Conservation (phyloP, 2,329 filamentous ascomycete genomes). For the Aspergillus ochraceoroseus region DNA sequence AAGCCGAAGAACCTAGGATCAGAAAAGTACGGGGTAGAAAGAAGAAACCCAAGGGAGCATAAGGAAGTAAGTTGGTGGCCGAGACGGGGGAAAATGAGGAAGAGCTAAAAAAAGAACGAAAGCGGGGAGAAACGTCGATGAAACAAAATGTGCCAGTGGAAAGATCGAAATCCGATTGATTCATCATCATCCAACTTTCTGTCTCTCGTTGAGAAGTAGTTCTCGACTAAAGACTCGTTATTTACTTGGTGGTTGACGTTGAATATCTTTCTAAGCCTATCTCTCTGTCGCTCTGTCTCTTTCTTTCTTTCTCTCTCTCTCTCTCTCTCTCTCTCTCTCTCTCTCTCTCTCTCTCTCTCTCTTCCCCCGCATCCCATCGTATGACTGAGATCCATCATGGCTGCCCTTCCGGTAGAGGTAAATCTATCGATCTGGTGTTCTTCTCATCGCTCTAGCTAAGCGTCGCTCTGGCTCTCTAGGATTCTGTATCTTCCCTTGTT, state of each 20-base stretch:
- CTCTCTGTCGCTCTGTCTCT: slow-evolving; percentile 1
- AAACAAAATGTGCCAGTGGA: no score
- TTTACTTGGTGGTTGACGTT: no score
- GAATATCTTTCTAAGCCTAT: background rate
- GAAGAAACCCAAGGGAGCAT: background rate
- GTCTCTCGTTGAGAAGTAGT: no score
- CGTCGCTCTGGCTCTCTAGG: slow-evolving; percentile 22
- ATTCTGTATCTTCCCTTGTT: slow-evolving; percentile 41
- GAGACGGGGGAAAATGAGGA: background rate
- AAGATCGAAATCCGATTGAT: slow-evolving; percentile 11
- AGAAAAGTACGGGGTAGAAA: background rate
- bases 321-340: background rate
- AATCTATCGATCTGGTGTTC: slow-evolving; percentile 9
- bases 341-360: background rate
- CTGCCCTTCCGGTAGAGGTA: slow-evolving; percentile 19
- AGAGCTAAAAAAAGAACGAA: slow-evolving; percentile 5
- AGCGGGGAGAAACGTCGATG: slow-evolving; percentile 10
- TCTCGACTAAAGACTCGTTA: background rate
- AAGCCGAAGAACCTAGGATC: no score
- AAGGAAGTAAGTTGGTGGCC: no score
- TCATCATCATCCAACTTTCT: slow-evolving; percentile 8
- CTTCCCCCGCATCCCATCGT: slow-evolving; percentile 13
- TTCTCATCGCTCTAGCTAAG: background rate
- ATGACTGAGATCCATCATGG: slow-evolving; percentile 29
- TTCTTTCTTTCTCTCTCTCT: slow-evolving; percentile 2